A percentile compares a stretch with the other conserved stretches of the same genome.
Evolutionary conservation across 2,329 filamentous ascomycete genomes (phyloP).

Genomic region (Ceratocystis huliohia): DNA sequence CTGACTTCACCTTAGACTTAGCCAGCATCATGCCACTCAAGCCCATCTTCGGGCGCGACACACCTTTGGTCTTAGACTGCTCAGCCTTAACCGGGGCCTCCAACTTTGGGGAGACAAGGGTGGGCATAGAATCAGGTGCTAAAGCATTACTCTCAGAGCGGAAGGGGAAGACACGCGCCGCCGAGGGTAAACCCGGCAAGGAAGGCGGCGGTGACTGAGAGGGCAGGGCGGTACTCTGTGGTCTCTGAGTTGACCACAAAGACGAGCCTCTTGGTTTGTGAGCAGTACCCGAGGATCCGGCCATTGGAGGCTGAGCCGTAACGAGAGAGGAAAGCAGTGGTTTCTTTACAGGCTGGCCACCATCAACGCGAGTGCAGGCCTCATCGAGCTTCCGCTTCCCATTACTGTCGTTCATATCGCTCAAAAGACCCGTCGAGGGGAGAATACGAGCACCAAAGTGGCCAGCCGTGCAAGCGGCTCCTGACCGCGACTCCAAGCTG

Average conservation of each 20-base stretch:
- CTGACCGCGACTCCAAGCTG: neutral
- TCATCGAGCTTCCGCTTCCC: constrained; percentile 4
- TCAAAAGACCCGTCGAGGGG: neutral
- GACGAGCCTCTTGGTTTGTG: neutral
- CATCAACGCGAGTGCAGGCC: neutral
- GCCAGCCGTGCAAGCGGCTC: too few relatives aligned
- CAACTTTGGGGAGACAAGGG: neutral
- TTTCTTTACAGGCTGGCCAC: neutral
- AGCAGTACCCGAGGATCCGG: neutral
- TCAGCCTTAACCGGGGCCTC: neutral
- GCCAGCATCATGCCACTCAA: constrained; percentile 2
- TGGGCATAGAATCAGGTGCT: neutral
- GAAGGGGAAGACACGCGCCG: neutral
- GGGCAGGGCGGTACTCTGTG: neutral
- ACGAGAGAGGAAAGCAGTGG: neutral
- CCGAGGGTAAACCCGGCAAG: neutral
- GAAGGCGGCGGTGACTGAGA: neutral
- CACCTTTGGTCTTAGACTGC: neutral
- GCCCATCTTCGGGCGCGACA: neutral
- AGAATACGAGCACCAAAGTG: neutral
- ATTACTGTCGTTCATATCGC: neutral
- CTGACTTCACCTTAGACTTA: neutral
- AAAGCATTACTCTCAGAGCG: neutral
- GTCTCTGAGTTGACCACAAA: neutral
- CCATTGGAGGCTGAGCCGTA: neutral